These are phyloP conservation scores for Trichoderma koningii DNA, from an alignment of 2,329 filamentous ascomycete species.

Conservation along the genomic window DNA sequence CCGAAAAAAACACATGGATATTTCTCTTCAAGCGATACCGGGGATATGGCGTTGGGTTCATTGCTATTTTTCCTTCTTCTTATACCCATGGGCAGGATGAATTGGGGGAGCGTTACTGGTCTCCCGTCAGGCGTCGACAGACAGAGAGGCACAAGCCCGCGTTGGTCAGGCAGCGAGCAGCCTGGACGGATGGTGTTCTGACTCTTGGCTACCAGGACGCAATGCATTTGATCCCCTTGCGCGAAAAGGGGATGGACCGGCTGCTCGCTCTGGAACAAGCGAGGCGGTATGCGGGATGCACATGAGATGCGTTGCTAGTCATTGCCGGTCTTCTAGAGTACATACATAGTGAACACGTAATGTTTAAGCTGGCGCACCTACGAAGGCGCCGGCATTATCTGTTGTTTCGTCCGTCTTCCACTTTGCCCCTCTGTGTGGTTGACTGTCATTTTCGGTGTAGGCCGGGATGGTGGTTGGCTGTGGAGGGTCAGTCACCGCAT, in stretches of 20 bases:
- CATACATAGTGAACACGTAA: constrained; percentile 25
- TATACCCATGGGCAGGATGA: constrained; percentile 13
- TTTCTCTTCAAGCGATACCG: constrained; percentile 9
- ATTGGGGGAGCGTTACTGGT: not conserved
- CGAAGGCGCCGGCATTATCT: constrained; percentile 9
- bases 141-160: not conserved
- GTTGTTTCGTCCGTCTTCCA: not conserved
- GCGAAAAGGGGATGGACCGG: constrained; percentile 3
- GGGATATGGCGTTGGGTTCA: constrained; percentile 6
- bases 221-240: constrained; percentile 14
- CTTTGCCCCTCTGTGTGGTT: not conserved
- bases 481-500: constrained; percentile 24
- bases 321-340: not conserved
- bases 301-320: constrained; percentile 8
- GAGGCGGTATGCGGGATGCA: constrained; percentile 22
- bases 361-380: constrained; percentile 10
- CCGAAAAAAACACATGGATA: not conserved
- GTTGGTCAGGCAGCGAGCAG: constrained; percentile 11
- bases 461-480: constrained; percentile 29
- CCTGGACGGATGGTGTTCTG: constrained; percentile 1
- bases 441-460: constrained; percentile 30
- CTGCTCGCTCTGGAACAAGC: not conserved
- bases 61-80: constrained; percentile 1
- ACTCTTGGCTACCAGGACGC: constrained; percentile 12
- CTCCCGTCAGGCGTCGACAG: constrained; percentile 15